These are phyloP conservation scores for Kingdonia uniflora DNA, from an alignment of 164 flowering plant species.

Conservation along the genomic window DNA sequence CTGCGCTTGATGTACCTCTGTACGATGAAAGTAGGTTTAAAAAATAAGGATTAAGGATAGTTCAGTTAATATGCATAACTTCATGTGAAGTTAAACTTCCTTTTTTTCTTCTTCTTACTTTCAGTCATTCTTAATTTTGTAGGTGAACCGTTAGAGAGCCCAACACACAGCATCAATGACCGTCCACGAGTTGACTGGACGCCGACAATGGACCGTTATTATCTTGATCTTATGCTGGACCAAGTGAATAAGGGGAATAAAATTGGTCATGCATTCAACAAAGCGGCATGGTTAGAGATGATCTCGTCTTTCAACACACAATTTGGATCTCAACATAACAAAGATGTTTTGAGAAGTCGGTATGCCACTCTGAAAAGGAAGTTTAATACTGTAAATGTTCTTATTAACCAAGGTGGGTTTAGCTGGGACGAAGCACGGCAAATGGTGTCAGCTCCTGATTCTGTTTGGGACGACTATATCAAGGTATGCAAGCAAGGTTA, in stretches of 20 bases:
- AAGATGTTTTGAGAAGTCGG: constrained; percentile 48
- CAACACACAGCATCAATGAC: constrained; percentile 20
- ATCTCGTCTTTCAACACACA: constrained; percentile 36
- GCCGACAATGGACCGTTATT: constrained; percentile 40
- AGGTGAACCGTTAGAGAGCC: constrained; percentile 27
- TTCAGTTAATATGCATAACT: not conserved
- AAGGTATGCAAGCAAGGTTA: constrained; percentile 13
- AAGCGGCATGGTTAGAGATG: constrained; percentile 57
- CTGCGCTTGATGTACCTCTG: constrained; percentile 48
- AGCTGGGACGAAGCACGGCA: constrained; percentile 42
- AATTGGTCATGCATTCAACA: constrained; percentile 30
- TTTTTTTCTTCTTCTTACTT: too few species aligned
- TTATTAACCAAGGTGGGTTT: constrained; percentile 39
- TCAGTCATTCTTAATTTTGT: not conserved
- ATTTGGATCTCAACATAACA: constrained; percentile 42
- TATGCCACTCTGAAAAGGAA: constrained; percentile 45
- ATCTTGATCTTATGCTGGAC: constrained; percentile 43
- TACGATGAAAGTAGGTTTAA: constrained; percentile 24
- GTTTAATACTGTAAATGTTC: constrained; percentile 24
- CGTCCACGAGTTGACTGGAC: constrained; percentile 49
- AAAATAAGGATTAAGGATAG: constrained; percentile 18
- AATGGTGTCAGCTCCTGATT: constrained; percentile 36
- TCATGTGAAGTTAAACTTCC: not conserved
- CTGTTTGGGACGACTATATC: constrained; percentile 44
- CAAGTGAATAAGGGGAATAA: constrained; percentile 45